These are phyloP conservation scores for Trichoderma breve DNA, from an alignment of 2,329 filamentous ascomycete genomes.

Conservation along the genomic window DNA sequence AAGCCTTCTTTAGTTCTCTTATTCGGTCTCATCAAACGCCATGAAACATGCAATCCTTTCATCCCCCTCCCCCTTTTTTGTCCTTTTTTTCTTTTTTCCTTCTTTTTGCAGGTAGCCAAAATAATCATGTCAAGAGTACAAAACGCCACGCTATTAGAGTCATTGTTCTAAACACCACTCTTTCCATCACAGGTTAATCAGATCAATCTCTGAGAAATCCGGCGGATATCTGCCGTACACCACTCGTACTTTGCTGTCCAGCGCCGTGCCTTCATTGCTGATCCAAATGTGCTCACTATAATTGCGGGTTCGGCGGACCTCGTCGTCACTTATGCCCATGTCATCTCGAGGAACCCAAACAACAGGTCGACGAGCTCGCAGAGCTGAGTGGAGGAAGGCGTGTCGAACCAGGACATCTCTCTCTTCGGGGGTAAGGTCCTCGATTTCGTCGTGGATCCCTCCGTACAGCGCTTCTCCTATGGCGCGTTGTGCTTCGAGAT, in stretches of 20 bases:
- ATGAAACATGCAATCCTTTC: background rate
- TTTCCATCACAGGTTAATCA: slow-evolving; percentile 68
- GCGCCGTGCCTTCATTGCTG: slow-evolving; percentile 84
- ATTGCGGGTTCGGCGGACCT: slow-evolving; percentile 72
- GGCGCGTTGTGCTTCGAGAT: slow-evolving; percentile 69
- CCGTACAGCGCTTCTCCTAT: slow-evolving; percentile 82
- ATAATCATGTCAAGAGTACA: background rate
- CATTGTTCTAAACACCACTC: background rate
- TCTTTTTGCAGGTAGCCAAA: background rate
- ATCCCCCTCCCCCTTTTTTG: background rate
- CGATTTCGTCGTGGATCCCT: slow-evolving; percentile 86
- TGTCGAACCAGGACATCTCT: slow-evolving; percentile 80
- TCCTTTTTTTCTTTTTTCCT: background rate
- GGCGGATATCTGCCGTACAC: slow-evolving; percentile 83
- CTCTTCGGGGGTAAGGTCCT: slow-evolving; percentile 88
- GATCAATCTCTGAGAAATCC: slow-evolving; percentile 83
- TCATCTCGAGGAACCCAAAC: slow-evolving; percentile 95
- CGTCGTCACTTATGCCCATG: slow-evolving; percentile 86
- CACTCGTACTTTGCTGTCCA: slow-evolving; percentile 80
- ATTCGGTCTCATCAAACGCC: slow-evolving; percentile 5
- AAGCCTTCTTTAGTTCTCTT: background rate
- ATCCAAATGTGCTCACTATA: slow-evolving; percentile 86
- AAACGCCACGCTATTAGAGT: slow-evolving; percentile 1
- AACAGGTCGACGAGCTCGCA: slow-evolving; percentile 79
- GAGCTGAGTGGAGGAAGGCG: slow-evolving; percentile 86